Evolutionary conservation across 805 yeast species (phyloP), one percentile per base, ranked within the genome.

Genomic region (Monosporozyma aerobia): DNA sequence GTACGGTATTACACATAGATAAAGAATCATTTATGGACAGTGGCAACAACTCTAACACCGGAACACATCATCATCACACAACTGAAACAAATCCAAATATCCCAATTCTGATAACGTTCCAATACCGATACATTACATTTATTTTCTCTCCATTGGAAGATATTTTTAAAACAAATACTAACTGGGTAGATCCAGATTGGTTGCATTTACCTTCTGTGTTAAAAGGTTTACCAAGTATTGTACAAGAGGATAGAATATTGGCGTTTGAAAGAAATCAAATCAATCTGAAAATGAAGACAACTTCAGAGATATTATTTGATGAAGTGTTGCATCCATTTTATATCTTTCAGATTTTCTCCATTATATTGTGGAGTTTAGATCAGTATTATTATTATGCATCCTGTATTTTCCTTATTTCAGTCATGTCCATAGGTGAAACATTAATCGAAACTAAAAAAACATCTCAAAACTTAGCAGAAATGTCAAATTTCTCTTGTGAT

Each of bases 251-350:
- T 61, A 76, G 99, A 51, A 68, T 71, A 19, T 63, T 76, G 50
- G 89, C 90, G 0, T 94, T 94, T 71, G 96, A 92, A 11, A 71
- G 72, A 30, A 94, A 94, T 67, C 71, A 80, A 30, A 79, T 94
- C 48, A 84, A 85, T 53, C 80, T 94, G 59, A 80, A 81, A 51
- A 92, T 86, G 53, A 92, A 90, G 56, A 65, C 90, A 0, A 72
- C 81, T 1, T 35, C 72, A 0, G 81, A 82, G 63, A 75, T 94
- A 46, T 73, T 94, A 37, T 73, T 85, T 27, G 95, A 89, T 62
- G 99, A 94, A 67, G 88, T 90, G 0, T 71, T 94, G 44, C 98
- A 94, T 67, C 99, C 99, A 0, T 94, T 94, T 65, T 94, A 94
- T 67, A 78, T 95, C 44, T 94, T 94, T 67, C 99, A 94, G 72